Evolutionary conservation across 1,284 basidiomycete genomes (phyloP).

Genomic region (Athelia sp.): DNA sequence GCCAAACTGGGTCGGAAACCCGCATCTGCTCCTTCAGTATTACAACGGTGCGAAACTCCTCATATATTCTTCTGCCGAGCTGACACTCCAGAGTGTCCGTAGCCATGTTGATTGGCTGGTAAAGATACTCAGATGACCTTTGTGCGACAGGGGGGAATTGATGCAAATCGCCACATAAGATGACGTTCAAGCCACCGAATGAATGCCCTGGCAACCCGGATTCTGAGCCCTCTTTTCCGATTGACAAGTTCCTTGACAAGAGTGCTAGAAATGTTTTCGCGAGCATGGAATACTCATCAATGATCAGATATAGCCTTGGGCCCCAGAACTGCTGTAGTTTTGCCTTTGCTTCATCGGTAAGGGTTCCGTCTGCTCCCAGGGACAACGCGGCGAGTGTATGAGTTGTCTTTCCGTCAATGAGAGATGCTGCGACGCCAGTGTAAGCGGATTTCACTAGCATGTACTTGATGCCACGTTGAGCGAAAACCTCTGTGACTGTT

Average conservation of each 20-base stretch:
- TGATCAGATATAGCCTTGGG: constrained; percentile 20
- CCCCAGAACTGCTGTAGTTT: constrained; percentile 15
- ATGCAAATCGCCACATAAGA: constrained; percentile 33
- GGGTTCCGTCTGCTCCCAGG: constrained; percentile 2
- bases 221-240: constrained; percentile 10
- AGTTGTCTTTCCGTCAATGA: constrained; percentile 22
- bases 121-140: constrained; percentile 14
- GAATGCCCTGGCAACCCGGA: constrained; percentile 6
- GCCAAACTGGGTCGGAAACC: constrained; percentile 24
- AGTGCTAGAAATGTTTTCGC: constrained; percentile 19
- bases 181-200: constrained; percentile 33
- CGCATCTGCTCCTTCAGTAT: constrained; percentile 29
- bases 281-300: constrained; percentile 32
- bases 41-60: constrained; percentile 30
- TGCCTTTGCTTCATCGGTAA: constrained; percentile 5
- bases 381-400: constrained; percentile 10
- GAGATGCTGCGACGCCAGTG: constrained; percentile 28
- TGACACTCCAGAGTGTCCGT: constrained; percentile 7
- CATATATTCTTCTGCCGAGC: constrained; percentile 26
- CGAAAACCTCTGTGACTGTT: constrained; percentile 22
- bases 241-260: constrained; percentile 15
- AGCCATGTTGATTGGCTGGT: constrained; percentile 8
- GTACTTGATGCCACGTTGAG: constrained; percentile 1
- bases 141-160: constrained; percentile 33
- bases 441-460: constrained; percentile 25